Conservation (phyloP, 164 flowering plant genomes). For the Amborella trichopoda region DNA sequence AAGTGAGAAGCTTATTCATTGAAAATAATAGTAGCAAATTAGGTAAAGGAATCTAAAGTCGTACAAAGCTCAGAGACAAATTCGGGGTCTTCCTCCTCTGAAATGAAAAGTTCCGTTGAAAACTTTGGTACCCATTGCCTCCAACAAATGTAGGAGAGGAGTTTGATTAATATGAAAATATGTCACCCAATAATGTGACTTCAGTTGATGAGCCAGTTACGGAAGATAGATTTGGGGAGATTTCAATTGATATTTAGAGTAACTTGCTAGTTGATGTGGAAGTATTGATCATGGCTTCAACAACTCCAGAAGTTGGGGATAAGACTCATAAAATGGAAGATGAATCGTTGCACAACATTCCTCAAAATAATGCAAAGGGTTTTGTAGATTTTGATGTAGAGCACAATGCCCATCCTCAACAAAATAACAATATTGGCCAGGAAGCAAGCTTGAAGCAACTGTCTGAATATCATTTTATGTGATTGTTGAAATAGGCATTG, state of each 20-base stretch:
- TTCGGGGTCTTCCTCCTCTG: too few relatives aligned
- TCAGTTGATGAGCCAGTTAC: too few relatives aligned
- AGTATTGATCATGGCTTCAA: too few relatives aligned
- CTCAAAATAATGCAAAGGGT: constrained; percentile 25
- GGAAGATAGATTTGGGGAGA: constrained; percentile 16
- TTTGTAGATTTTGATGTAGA: constrained; percentile 14
- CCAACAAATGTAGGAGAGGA: too few relatives aligned
- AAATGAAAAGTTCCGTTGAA: too few relatives aligned
- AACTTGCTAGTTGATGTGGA: too few relatives aligned
- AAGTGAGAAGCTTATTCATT: constrained; percentile 44
- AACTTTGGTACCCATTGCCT: too few relatives aligned
- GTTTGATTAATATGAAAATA: too few relatives aligned
- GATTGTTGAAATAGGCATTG: constrained; percentile 76
- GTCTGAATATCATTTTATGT: constrained; percentile 50
- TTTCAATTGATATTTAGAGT: constrained; percentile 4
- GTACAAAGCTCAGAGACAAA: constrained; percentile 8
- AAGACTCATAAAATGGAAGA: too few relatives aligned
- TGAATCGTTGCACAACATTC: constrained; percentile 7
- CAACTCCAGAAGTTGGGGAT: too few relatives aligned
- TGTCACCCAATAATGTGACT: too few relatives aligned
- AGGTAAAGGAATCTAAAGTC: constrained; percentile 14
- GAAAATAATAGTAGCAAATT: constrained; percentile 9
- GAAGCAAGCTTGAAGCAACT: constrained; percentile 31
- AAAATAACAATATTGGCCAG: constrained; percentile 14
- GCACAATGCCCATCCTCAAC: constrained; percentile 7